phyloP scores from a whole-genome alignment of 345 rosid genomes.

The Rhodamnia argentea region DNA sequence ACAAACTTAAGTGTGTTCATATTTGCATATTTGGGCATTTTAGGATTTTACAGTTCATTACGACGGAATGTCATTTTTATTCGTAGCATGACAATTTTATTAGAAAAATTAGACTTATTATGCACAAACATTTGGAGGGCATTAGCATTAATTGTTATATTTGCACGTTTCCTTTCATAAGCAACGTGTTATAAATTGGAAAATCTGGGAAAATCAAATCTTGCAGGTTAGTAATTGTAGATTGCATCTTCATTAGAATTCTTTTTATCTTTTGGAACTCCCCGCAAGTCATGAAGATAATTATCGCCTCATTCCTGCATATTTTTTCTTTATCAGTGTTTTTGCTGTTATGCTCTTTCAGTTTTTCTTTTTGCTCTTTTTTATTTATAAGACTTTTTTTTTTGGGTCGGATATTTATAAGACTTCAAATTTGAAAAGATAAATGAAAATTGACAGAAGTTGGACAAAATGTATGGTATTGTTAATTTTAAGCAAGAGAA shows the following conservation, averaged over 20 bases:
- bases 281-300: not conserved
- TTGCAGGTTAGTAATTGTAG: not conserved
- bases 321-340: not conserved
- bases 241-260: not conserved
- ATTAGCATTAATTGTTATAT: not conserved
- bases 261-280: not conserved
- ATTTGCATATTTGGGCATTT: not conserved
- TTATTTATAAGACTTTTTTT: not conserved
- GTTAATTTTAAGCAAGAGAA: not conserved
- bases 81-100: not conserved
- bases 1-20: not conserved
- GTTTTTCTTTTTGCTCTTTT: not conserved
- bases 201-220: not conserved
- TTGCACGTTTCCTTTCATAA: not conserved
- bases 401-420: too few relatives aligned
- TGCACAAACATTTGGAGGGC: not conserved
- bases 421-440: not conserved
- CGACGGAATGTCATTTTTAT: not conserved
- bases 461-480: not conserved
- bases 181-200: not conserved
- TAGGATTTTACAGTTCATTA: too few relatives aligned
- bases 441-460: not conserved
- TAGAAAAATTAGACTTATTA: not conserved
- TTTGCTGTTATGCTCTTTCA: too few relatives aligned
- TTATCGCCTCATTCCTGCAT: not conserved